Evolutionary conservation across 306 rosid species (phyloP).

Genomic region (Prosopis cineraria): DNA sequence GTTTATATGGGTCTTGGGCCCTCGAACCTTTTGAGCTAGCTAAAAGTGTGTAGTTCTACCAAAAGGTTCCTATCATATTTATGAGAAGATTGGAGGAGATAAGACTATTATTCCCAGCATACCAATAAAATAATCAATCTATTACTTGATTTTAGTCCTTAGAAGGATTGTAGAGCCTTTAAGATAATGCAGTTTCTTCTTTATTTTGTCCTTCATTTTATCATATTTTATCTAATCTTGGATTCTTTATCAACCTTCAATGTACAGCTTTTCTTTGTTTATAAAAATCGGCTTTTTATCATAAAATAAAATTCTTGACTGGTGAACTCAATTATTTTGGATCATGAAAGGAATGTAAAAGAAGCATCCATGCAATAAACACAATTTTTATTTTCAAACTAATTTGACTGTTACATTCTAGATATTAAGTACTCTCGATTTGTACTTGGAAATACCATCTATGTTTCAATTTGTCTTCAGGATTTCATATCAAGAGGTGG

Average conservation of each 20-base stretch:
- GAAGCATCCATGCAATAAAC: background rate
- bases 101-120: background rate
- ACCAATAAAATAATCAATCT: background rate
- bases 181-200: background rate
- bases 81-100: background rate
- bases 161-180: background rate
- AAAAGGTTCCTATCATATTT: too few relatives aligned
- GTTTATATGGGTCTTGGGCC: too few relatives aligned
- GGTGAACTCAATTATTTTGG: background rate
- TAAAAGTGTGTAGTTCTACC: too few relatives aligned
- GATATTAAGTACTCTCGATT: background rate
- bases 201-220: background rate
- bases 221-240: background rate
- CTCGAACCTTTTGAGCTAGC: too few relatives aligned
- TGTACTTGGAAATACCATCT: slow-evolving; percentile 10
- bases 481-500: slow-evolving; percentile 93
- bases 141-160: background rate
- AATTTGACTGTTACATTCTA: slow-evolving; percentile 1
- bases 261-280: background rate
- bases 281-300: background rate
- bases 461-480: slow-evolving; percentile 49
- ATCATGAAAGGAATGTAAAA: background rate
- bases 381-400: slow-evolving; percentile 5
- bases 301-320: background rate
- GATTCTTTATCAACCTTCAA: background rate